Percentiles rank a stretch among this genome's conserved stretches.
These are phyloP conservation scores for Pseudogymnoascus destructans DNA, from an alignment of 2,329 filamentous ascomycete genomes.

Conservation along the genomic window DNA sequence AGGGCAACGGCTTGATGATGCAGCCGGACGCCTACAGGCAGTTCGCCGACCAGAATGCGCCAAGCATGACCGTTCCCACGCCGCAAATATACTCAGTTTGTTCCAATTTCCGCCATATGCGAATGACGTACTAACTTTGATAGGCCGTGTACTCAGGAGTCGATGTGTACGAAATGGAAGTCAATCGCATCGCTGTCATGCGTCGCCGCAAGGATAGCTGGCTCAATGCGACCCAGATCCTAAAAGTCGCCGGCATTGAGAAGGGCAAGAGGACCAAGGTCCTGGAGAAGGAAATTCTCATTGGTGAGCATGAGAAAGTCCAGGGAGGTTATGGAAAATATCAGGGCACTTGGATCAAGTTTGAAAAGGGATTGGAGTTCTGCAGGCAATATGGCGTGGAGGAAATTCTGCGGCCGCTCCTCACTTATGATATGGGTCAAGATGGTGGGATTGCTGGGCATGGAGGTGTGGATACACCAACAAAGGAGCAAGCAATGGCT, in stretches of 20 bases:
- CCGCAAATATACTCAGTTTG: conserved; percentile 50
- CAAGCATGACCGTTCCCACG: conserved; percentile 21
- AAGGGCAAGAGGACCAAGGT: conserved; percentile 98
- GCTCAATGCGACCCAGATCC: conserved; percentile 95
- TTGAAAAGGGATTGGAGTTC: conserved; percentile 81
- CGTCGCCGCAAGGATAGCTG: conserved; percentile 87
- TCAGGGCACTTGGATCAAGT: conserved; percentile 97
- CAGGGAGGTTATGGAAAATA: conserved; percentile 98
- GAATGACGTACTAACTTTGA: background rate
- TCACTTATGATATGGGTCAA: conserved; percentile 70
- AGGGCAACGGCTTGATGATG: conserved; percentile 25
- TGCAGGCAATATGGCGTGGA: conserved; percentile 71
- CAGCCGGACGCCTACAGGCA: conserved; percentile 23
- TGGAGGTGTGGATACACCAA: conserved; percentile 79
- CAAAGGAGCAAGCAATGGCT: conserved; percentile 97
- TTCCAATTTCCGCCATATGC: conserved; percentile 17
- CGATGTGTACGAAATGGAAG: conserved; percentile 96
- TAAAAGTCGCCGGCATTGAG: conserved; percentile 93
- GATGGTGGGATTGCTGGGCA: conserved; percentile 60
- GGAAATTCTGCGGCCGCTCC: conserved; percentile 57
- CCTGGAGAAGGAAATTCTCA: conserved; percentile 92
- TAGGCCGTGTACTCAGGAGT: conserved; percentile 88
- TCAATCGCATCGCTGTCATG: conserved; percentile 89
- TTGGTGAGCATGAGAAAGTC: conserved; percentile 94
- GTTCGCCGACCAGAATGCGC: conserved; percentile 20